phyloP scores from a whole-genome alignment of 2,329 filamentous ascomycete species.

The Aspergillus phoenicis region DNA sequence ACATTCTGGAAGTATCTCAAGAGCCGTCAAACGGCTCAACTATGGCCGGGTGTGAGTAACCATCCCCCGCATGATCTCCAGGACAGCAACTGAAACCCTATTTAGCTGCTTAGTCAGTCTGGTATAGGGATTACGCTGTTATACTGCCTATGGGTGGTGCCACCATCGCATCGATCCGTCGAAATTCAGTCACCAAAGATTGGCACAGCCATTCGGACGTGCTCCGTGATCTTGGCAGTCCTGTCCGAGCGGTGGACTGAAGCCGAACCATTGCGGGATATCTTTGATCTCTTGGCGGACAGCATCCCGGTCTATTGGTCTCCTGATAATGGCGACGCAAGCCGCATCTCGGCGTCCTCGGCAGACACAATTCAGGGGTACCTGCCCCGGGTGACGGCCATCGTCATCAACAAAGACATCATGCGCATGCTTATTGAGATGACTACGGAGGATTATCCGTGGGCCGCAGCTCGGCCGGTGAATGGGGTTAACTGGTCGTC shows the following conservation, averaged over 20 bases:
- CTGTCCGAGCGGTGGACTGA: constrained; percentile 1
- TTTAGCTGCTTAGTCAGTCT: constrained; percentile 1
- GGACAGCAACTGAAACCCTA: neutral
- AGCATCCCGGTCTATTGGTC: neutral
- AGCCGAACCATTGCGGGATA: neutral
- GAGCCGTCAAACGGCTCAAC: constrained; percentile 5
- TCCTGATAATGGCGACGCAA: neutral
- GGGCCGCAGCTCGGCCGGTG: neutral
- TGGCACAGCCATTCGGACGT: neutral
- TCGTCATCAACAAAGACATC: constrained; percentile 7
- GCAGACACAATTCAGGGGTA: neutral
- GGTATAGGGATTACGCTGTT: neutral
- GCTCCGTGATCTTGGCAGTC: neutral
- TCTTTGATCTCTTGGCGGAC: constrained; percentile 1
- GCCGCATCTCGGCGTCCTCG: neutral
- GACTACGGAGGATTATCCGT: neutral
- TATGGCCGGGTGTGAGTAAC: constrained; percentile 2
- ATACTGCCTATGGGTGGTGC: constrained; percentile 1
- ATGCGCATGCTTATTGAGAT: constrained; percentile 5
- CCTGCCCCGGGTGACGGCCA: neutral
- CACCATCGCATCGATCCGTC: neutral
- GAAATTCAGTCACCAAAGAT: neutral
- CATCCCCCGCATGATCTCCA: neutral
- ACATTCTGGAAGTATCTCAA: constrained; percentile 6
- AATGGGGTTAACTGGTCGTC: neutral